phyloP scores from a whole-genome alignment of 345 rosid species.

The Citrus australasica region DNA sequence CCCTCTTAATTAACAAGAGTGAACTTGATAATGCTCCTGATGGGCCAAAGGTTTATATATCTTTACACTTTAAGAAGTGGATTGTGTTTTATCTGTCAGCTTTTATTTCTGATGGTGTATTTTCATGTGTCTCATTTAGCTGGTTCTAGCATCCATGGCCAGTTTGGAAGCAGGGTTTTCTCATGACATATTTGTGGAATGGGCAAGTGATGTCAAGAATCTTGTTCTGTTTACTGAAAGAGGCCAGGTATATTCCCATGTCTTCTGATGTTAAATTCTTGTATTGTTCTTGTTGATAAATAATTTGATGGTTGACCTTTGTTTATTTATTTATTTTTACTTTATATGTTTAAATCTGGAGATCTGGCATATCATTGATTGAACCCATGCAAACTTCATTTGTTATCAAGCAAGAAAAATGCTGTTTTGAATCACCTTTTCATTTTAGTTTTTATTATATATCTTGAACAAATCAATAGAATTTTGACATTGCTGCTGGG shows the following conservation, averaged over 20 bases:
- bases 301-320: background rate
- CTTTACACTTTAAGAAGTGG: background rate
- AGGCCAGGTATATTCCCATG: slow-evolving; percentile 67
- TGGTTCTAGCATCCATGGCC: slow-evolving; percentile 95
- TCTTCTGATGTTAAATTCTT: background rate
- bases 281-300: background rate
- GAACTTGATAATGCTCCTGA: slow-evolving; percentile 82
- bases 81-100: slow-evolving; percentile 7
- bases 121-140: slow-evolving; percentile 40
- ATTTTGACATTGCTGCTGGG: background rate
- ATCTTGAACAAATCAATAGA: background rate
- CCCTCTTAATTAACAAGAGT: slow-evolving; percentile 76
- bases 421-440: background rate
- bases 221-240: slow-evolving; percentile 90
- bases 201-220: slow-evolving; percentile 87
- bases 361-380: background rate
- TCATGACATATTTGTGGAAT: slow-evolving; percentile 92
- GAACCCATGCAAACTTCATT: background rate
- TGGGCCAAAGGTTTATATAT: slow-evolving; percentile 82
- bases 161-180: slow-evolving; percentile 97
- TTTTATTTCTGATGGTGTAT: slow-evolving; percentile 13
- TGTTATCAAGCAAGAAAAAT: background rate
- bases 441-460: background rate
- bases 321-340: background rate
- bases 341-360: background rate